A percentile compares a stretch with the other conserved stretches of the same genome.
phyloP scores from a whole-genome alignment of 371 early-diverging fungal species.

The Lichtheimia ornata region DNA sequence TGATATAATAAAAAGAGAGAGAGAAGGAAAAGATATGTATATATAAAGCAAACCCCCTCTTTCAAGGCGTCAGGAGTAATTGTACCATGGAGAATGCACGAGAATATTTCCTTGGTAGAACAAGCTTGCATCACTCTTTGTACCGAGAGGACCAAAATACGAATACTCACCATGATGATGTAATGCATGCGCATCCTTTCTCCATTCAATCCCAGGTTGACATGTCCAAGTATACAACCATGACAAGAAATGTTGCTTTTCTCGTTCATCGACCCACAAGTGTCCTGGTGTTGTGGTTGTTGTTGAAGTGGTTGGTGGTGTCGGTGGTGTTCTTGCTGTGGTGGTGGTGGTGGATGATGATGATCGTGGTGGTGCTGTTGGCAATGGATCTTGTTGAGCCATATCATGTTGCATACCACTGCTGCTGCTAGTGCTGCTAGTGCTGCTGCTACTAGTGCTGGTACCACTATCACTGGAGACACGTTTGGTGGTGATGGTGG shows the following conservation, averaged over 20 bases:
- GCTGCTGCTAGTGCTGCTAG: background rate
- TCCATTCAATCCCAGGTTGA: slow-evolving; percentile 7
- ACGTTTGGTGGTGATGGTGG: background rate
- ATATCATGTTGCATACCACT: background rate
- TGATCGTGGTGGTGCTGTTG: too few relatives aligned
- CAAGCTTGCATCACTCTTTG: background rate
- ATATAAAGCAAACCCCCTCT: background rate
- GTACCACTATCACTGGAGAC: background rate
- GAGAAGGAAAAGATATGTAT: background rate
- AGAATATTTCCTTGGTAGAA: background rate
- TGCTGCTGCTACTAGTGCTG: background rate
- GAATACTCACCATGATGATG: slow-evolving; percentile 15
- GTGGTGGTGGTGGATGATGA: too few relatives aligned
- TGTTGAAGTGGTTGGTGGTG: too few relatives aligned
- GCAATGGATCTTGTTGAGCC: too few relatives aligned
- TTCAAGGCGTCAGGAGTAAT: too few relatives aligned
- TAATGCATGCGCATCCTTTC: background rate
- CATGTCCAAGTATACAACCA: slow-evolving; percentile 10
- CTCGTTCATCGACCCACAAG: slow-evolving; percentile 3
- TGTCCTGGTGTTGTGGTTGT: too few relatives aligned
- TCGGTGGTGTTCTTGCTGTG: too few relatives aligned
- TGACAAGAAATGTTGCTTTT: slow-evolving; percentile 9
- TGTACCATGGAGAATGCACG: background rate
- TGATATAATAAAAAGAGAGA: background rate
- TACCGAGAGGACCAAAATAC: slow-evolving; percentile 14